phyloP scores from a whole-genome alignment of 169 alveolate species.

The Condylostoma magnum region DNA sequence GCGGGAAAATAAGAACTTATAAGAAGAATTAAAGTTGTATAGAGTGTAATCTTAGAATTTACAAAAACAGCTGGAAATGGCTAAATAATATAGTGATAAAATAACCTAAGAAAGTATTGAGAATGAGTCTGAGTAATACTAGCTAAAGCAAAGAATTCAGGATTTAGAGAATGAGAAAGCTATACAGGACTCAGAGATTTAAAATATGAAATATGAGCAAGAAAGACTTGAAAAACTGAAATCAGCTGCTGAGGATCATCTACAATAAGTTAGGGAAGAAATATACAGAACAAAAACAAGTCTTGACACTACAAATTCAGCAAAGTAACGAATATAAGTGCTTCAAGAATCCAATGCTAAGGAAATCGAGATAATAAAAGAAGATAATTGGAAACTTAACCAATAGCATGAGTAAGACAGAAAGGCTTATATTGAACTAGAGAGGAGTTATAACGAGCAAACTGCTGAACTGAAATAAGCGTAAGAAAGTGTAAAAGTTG shows the following conservation, averaged over 20 bases:
- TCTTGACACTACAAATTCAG: not conserved
- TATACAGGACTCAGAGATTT: not conserved
- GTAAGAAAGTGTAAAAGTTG: not conserved
- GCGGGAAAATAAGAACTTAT: not conserved
- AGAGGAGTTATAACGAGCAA: conserved; percentile 3
- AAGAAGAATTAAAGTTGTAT: not conserved
- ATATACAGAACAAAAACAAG: not conserved
- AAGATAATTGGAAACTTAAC: not conserved
- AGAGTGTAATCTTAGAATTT: not conserved
- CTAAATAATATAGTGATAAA: not conserved
- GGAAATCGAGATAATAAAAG: conserved; percentile 3
- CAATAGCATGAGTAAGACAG: conserved; percentile 16
- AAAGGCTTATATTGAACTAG: conserved; percentile 4
- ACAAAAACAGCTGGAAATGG: not conserved
- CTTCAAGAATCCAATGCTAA: not conserved
- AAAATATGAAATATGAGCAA: not conserved
- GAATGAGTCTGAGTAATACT: not conserved
- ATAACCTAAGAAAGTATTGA: conserved; percentile 5
- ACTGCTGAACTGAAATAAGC: not conserved
- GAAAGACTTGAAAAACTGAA: conserved; percentile 12
- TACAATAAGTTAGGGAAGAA: not conserved
- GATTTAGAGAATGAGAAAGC: conserved; percentile 5
- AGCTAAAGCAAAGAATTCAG: not conserved
- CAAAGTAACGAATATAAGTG: conserved; percentile 15
- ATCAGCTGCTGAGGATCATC: conserved; percentile 17